Base-by-base conservation (phyloP, 2,329 filamentous ascomycete genomes). In the Xylaria digitata region DNA sequence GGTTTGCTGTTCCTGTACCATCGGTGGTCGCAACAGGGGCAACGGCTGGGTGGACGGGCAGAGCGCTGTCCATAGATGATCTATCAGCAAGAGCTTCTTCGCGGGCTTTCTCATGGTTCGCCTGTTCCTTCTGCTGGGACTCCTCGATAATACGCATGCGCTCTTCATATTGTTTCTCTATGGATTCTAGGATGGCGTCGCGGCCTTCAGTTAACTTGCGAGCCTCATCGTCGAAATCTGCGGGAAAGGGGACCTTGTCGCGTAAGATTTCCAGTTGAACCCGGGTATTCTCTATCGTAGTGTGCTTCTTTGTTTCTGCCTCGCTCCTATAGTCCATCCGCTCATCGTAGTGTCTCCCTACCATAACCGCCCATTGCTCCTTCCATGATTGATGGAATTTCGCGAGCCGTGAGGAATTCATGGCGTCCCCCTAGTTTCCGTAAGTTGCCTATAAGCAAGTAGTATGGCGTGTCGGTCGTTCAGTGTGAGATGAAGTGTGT, bases 301-400 rank as follows among this genome's bases (percentile, higher is more conserved):
- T 55, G 11, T 69, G 26, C 32, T 66, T 69, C 43, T 65, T 49
- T 17, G 45, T 56, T 9, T 72, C 63, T 19, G 65, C 21, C 21
- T 70, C 42, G 8, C 37, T 46, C 13, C 61, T 59, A 32, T 61
- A 67, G 17, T 61, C 46, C 13, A 46, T 54, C 19, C 68, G 40
- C 34, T 71, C 64, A 4, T 64, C 55, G 9, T 63, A 52, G 45
- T 73, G 69, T 1, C 57, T 61, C 6, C 42, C 34, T 53, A 59
- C 34, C 61, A 73, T 68, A 6, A 52, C 19, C 17, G 34, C 21
- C 23, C 32, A 63, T n/a, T 68, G 61, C 13, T 49, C 32, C 6
- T 46, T 55, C 70, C 70, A 72, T 23, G 23, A 50, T 21, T 6
- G 34, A n/a, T 50, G 19, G 49, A 69, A 55, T 3, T 21, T 57